Base-by-base conservation (phyloP, 2,329 filamentous ascomycete species). In the Aspergillus neotritici region DNA sequence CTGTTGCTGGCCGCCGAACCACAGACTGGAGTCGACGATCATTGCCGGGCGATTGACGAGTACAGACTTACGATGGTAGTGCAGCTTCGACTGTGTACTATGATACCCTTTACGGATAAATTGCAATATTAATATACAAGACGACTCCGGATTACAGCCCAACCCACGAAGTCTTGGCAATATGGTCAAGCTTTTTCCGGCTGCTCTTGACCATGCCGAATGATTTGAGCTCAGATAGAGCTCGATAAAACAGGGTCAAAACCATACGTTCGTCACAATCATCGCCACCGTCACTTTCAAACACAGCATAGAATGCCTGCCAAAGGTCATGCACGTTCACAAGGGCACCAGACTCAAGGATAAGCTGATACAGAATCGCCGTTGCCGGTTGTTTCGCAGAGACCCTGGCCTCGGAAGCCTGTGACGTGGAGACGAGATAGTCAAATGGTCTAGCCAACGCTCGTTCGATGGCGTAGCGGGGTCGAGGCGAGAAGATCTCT, bases 121-220 rank as follows among this genome's bases (percentile, higher is more conserved):
- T 31, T 41, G 31, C 43, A 29, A 44, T 11, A 36, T 43, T 35
- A 41, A 39, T 34, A 34, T 51, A 43, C 42, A 38, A 42, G 44
- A 49, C 41, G 58, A 34, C 58, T 44, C 8, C 34, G 5, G 8
- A 40, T 59, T 39, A 67, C 31, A 67, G 40, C 1, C 91, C 93
- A 63, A 86, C 89, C 81, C 83, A 87, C 40, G 75, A 71, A 30
- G 89, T 75, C 72, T 96, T 97, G 31, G 87, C 83, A 54, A 97
- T 72, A 67, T 97, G 91, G 63, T 97, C 93, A 16, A 83, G 80
- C 74, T 94, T 95, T 74, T 90, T 95, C 68, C 84, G 86, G 60
- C 85, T 97, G 48, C 78, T 77, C 71, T 93, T 96, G 48, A 97
- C 77, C 67, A 96, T 84, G 6, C 93, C 93, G 57, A 98, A 74